Evolutionary conservation across 225 moss, liverwort and hornwort species (phyloP).

Genomic region (Physcomitrellopsis africana): DNA sequence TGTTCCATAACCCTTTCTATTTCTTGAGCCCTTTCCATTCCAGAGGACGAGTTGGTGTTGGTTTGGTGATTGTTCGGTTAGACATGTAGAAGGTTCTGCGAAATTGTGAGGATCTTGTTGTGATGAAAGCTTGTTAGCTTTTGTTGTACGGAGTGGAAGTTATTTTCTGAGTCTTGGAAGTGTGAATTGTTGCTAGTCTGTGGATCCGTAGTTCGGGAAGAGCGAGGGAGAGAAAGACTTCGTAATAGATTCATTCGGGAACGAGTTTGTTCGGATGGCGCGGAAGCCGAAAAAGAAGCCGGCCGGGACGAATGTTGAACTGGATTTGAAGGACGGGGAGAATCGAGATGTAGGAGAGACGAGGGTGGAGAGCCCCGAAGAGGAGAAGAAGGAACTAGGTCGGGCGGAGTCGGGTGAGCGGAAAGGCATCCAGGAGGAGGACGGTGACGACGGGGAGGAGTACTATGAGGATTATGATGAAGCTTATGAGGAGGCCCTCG

Average conservation of each 20-base stretch:
- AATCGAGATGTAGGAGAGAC: conserved; percentile 19
- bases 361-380: conserved; percentile 27
- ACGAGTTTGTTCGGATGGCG: conserved; percentile 57
- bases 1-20: too few relatives aligned
- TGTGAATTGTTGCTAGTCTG: not conserved
- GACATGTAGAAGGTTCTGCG: too few relatives aligned
- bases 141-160: conserved; percentile 20
- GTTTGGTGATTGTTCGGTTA: too few relatives aligned
- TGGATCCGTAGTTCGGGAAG: conserved; percentile 25
- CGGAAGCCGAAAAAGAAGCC: conserved; percentile 65
- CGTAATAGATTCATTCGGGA: conserved; percentile 49
- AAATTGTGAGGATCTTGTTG: conserved; percentile 22
- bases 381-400: conserved; percentile 41
- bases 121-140: not conserved
- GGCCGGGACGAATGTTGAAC: conserved; percentile 32
- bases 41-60: too few relatives aligned
- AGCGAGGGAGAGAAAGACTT: not conserved
- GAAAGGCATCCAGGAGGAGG: conserved; percentile 35
- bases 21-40: too few relatives aligned
- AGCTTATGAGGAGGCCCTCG: conserved; percentile 38
- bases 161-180: not conserved
- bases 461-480: conserved; percentile 53
- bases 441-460: conserved; percentile 48
- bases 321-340: conserved; percentile 49
- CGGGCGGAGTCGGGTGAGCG: conserved; percentile 24